These are phyloP conservation scores for Chenopodium suecicum DNA, from an alignment of 148 eudicot species.

Conservation along the genomic window DNA sequence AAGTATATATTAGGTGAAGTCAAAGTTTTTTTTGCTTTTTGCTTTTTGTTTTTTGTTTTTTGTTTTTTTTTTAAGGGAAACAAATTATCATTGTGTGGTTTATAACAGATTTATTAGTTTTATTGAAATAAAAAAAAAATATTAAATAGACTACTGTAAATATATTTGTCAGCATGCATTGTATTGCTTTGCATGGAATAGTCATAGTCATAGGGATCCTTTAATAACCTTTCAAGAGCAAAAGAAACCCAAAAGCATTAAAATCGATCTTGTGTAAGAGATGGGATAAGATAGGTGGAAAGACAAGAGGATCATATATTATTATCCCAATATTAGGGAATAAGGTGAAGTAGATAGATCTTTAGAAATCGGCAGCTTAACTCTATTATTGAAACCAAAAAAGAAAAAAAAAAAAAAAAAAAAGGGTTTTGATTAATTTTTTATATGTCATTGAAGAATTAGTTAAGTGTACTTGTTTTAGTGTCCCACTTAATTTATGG, in stretches of 20 bases:
- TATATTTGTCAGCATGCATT: background rate
- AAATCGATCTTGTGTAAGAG: background rate
- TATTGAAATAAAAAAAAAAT: background rate
- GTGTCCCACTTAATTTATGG: background rate
- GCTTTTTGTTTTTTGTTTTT: too few relatives aligned
- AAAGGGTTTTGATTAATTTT: background rate
- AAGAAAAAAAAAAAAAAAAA: too few relatives aligned
- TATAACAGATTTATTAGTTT: background rate
- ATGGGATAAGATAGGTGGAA: constrained; percentile 26
- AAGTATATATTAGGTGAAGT: too few relatives aligned
- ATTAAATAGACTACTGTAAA: too few relatives aligned
- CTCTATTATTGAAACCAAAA: background rate
- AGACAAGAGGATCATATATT: constrained; percentile 4
- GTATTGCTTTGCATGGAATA: constrained; percentile 26
- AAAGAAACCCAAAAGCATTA: constrained; percentile 20
- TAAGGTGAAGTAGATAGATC: background rate
- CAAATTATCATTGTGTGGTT: too few relatives aligned
- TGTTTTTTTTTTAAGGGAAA: too few relatives aligned
- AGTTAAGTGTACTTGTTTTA: background rate
- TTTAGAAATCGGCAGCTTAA: background rate
- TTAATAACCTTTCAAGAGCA: constrained; percentile 16
- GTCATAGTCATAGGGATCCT: constrained; percentile 26
- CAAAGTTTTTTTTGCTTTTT: too few relatives aligned
- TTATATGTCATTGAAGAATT: too few relatives aligned
- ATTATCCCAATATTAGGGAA: background rate